Percentiles rank a stretch among this genome's conserved stretches.
Evolutionary conservation across 2,329 filamentous ascomycete species (phyloP).

Genomic region (Pseudocercospora pini-densiflorae): DNA sequence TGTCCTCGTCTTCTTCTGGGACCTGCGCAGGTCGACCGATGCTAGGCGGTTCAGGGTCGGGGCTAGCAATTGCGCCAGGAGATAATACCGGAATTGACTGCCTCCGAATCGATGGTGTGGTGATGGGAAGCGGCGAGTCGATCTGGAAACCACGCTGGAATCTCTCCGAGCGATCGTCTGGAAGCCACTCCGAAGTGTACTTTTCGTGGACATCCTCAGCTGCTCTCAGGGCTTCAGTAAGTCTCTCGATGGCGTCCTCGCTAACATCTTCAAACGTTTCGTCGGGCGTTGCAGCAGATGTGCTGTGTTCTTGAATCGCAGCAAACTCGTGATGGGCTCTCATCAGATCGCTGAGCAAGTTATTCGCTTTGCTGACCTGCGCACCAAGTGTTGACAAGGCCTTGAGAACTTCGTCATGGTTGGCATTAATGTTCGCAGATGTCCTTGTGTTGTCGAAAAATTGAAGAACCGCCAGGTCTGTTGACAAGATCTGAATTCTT

Average conservation of each 20-base stretch:
- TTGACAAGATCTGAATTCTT: slow-evolving; percentile 26
- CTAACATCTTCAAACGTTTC: slow-evolving; percentile 1
- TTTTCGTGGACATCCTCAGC: slow-evolving; percentile 29
- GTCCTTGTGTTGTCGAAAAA: slow-evolving; percentile 27
- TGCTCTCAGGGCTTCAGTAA: slow-evolving; percentile 19
- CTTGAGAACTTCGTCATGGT: slow-evolving; percentile 21
- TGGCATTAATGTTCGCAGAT: slow-evolving; percentile 13
- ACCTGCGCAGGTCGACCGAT: not conserved
- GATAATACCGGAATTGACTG: not conserved
- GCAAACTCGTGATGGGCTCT: slow-evolving; percentile 1
- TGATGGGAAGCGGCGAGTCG: slow-evolving; percentile 3
- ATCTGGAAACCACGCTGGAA: slow-evolving; percentile 10
- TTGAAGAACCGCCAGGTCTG: slow-evolving; percentile 26
- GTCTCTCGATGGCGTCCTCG: slow-evolving; percentile 19
- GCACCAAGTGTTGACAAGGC: slow-evolving; percentile 14
- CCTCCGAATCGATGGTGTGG: slow-evolving; percentile 8
- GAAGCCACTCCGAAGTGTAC: slow-evolving; percentile 25
- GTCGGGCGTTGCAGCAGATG: not conserved
- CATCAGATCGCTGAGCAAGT: slow-evolving; percentile 9
- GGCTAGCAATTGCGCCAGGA: not conserved
- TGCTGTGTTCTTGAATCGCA: not conserved
- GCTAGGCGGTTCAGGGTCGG: not conserved
- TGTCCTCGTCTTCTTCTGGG: slow-evolving; percentile 13
- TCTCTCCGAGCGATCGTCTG: slow-evolving; percentile 25
- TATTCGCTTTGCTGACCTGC: slow-evolving; percentile 19